phyloP scores from a whole-genome alignment of 2,329 filamentous ascomycete genomes.

The Epichloe coenophiala region DNA sequence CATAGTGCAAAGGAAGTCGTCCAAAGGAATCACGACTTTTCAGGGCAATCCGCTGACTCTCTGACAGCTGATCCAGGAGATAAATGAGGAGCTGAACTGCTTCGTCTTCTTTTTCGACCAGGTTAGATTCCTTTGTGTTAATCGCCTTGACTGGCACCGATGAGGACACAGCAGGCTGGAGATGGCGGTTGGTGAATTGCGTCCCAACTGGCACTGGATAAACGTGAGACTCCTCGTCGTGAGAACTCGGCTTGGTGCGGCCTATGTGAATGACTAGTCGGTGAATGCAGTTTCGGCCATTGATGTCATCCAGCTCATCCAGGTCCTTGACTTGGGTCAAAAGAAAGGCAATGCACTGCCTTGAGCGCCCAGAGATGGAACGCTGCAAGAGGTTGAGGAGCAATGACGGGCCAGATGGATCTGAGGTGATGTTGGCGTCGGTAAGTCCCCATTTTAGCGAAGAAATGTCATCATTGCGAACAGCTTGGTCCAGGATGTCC shows the following conservation, averaged over 20 bases:
- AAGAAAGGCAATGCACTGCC: slow-evolving; percentile 56
- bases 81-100: slow-evolving; percentile 54
- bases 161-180: slow-evolving; percentile 65
- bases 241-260: slow-evolving; percentile 45
- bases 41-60: slow-evolving; percentile 54
- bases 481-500: slow-evolving; percentile 58
- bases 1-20: slow-evolving; percentile 79
- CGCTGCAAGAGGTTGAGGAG: slow-evolving; percentile 70
- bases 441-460: slow-evolving; percentile 42
- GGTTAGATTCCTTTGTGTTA: slow-evolving; percentile 53
- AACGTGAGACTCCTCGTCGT: slow-evolving; percentile 39
- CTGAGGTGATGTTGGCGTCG: slow-evolving; percentile 35
- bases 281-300: slow-evolving; percentile 86
- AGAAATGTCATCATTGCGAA: slow-evolving; percentile 52
- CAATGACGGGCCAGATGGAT: slow-evolving; percentile 42
- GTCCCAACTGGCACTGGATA: slow-evolving; percentile 34
- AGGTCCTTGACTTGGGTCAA: slow-evolving; percentile 56
- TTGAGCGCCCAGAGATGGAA: slow-evolving; percentile 57
- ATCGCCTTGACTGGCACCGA: slow-evolving; percentile 44
- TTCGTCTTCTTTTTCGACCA: slow-evolving; percentile 57
- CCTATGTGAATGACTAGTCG: slow-evolving; percentile 86
- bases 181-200: slow-evolving; percentile 54
- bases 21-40: slow-evolving; percentile 63
- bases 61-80: slow-evolving; percentile 53
- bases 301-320: slow-evolving; percentile 83